Base-by-base conservation (phyloP, 2,329 filamentous ascomycete species). In the Chrysosporium queenslandicum region DNA sequence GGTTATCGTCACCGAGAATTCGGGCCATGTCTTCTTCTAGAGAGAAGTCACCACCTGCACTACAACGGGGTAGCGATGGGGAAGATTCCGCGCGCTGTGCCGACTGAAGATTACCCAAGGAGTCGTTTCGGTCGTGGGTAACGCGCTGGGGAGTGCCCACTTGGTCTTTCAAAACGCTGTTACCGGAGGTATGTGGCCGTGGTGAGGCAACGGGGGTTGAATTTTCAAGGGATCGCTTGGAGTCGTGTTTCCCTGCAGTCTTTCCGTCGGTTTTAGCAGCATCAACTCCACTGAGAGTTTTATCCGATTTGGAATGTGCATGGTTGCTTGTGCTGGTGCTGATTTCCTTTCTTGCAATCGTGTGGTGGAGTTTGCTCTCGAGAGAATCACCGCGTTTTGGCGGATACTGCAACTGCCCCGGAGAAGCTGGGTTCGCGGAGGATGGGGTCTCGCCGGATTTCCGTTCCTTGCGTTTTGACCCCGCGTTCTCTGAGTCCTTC, bases 1-100 rank as follows among this genome's bases (percentile, higher is more conserved):
- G 42, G 48, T 48, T 8, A 55, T 91, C 87, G 18, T 81, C 83
- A 37, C 82, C 85, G 55, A 95, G 75, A 53, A 96, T 91, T 53
- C 90, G 84, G 50, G 87, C 86, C 81, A 96, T 88, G 64, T 97
- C 92, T 67, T 96, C 90, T 58, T 97, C 91, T 83, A 95, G 82
- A 55, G 86, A 92, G 63, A 96, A 92, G 58, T 94, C 89, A 51
- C 83, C 87, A 49, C 87, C 87, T 40, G 80, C 78, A 67, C 85
- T 94, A 56, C 80, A 87, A 62, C 83, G 77, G 58, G 85, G 80
- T 56, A 87, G 72, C 60, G 82, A 82, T 8, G 85, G 82, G 8
- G 84, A 86, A 36, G 69, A 68, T 58, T 80, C 78, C 58, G 72
- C 55, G 48, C 65, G 64, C 32, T 63, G 61, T 11, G 63, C 54